phyloP scores from a whole-genome alignment of 2,329 filamentous ascomycete species.

The Fusarium concolor region DNA sequence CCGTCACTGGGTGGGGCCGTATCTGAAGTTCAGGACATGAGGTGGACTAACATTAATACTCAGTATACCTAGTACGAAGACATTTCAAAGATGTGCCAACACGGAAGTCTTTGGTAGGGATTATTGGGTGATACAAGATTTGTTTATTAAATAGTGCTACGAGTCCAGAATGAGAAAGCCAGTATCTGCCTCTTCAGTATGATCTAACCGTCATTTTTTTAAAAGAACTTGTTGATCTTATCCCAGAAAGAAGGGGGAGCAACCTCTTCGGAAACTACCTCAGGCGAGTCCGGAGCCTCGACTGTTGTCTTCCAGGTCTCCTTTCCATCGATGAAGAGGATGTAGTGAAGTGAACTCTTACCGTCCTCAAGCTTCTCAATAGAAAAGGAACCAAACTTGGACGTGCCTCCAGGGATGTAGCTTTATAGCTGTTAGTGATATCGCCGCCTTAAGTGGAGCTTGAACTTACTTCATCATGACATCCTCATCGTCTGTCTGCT shows the following conservation, averaged over 20 bases:
- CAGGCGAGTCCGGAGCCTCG: constrained; percentile 55
- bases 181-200: neutral
- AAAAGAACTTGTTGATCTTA: constrained; percentile 48
- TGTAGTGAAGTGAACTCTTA: constrained; percentile 80
- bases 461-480: constrained; percentile 82
- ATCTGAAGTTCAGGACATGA: neutral
- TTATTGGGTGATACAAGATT: neutral
- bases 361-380: constrained; percentile 73
- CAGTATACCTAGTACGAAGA: too few relatives aligned
- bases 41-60: too few relatives aligned
- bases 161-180: neutral
- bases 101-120: neutral
- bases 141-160: constrained; percentile 13
- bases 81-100: too few relatives aligned
- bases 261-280: constrained; percentile 45
- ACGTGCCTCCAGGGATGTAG: constrained; percentile 85
- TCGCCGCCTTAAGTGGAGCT: neutral
- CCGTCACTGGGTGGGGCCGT: constrained; percentile 22
- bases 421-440: constrained; percentile 51
- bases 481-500: constrained; percentile 83
- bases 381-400: constrained; percentile 81
- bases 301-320: constrained; percentile 78
- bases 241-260: constrained; percentile 60
- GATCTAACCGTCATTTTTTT: neutral
- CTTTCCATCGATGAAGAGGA: constrained; percentile 82